These are phyloP conservation scores for Colletotrichum coccodes DNA, from an alignment of 2,329 filamentous ascomycete genomes.

Conservation along the genomic window DNA sequence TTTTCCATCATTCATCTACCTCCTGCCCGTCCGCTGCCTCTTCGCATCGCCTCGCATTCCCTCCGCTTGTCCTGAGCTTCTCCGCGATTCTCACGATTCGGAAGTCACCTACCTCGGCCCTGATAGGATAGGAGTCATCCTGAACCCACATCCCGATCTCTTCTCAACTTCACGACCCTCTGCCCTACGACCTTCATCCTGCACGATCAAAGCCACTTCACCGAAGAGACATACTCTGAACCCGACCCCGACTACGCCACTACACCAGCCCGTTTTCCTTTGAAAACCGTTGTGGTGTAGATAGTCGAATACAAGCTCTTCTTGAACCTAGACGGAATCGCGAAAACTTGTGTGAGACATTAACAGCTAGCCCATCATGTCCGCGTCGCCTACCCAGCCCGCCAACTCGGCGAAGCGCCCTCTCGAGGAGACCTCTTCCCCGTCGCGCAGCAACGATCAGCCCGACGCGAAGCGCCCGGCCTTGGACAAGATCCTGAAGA, in stretches of 20 bases:
- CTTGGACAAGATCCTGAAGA: slow-evolving; percentile 89
- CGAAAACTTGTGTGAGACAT: slow-evolving; percentile 34
- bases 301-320: slow-evolving; percentile 63
- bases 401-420: slow-evolving; percentile 88
- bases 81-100: slow-evolving; percentile 32
- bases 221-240: slow-evolving; percentile 41
- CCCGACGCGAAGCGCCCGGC: slow-evolving; percentile 97
- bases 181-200: slow-evolving; percentile 34
- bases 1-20: slow-evolving; percentile 26
- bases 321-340: slow-evolving; percentile 55
- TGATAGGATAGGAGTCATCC: slow-evolving; percentile 33
- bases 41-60: slow-evolving; percentile 25
- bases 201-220: slow-evolving; percentile 36
- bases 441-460: slow-evolving; percentile 89
- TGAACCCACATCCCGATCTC: slow-evolving; percentile 30
- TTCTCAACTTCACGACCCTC: slow-evolving; percentile 32
- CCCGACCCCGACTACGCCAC: slow-evolving; percentile 61
- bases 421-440: slow-evolving; percentile 95
- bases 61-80: slow-evolving; percentile 33
- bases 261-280: slow-evolving; percentile 95
- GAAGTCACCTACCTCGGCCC: slow-evolving; percentile 30
- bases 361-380: slow-evolving; percentile 63
- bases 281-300: slow-evolving; percentile 84
- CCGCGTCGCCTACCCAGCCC: slow-evolving; percentile 73
- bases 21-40: slow-evolving; percentile 29